Conservation (phyloP, 352 stramenopile genomes). For the Phytophthora pini region DNA sequence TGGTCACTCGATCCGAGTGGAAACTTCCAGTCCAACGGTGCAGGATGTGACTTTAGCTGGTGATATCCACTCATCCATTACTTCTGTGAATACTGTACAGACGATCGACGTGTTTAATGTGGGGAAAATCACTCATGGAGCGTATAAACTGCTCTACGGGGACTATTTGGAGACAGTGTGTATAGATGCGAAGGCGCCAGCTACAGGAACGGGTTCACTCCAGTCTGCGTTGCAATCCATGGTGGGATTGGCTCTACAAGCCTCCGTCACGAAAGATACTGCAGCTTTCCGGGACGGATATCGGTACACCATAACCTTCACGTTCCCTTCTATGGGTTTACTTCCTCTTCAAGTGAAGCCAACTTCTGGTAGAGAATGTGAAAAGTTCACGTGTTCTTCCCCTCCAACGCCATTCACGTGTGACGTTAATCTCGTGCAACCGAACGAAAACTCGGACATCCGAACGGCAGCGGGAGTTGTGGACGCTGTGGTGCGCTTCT, state of each 20-base stretch:
- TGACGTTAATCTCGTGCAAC: slow-evolving; percentile 37
- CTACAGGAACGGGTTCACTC: slow-evolving; percentile 36
- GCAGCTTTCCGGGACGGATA: slow-evolving; percentile 56
- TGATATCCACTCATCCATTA: slow-evolving; percentile 43
- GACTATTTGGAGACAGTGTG: slow-evolving; percentile 42
- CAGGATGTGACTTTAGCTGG: slow-evolving; percentile 43
- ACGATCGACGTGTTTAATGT: slow-evolving; percentile 69
- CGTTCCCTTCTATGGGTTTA: slow-evolving; percentile 56
- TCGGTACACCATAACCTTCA: slow-evolving; percentile 60
- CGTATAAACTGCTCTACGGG: slow-evolving; percentile 65
- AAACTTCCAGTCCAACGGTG: slow-evolving; percentile 54
- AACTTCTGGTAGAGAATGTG: slow-evolving; percentile 26
- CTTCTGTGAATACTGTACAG: slow-evolving; percentile 45
- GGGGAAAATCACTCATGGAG: slow-evolving; percentile 50
- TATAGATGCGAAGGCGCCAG: slow-evolving; percentile 61
- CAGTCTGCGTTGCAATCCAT: slow-evolving; percentile 56
- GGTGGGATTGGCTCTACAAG: slow-evolving; percentile 38
- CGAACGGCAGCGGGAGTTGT: slow-evolving; percentile 50
- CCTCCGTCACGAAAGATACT: slow-evolving; percentile 46
- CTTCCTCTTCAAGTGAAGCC: slow-evolving; percentile 45
- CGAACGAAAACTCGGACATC: slow-evolving; percentile 57
- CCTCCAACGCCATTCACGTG: slow-evolving; percentile 38
- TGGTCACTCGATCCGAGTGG: slow-evolving; percentile 52
- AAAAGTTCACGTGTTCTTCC: slow-evolving; percentile 40
- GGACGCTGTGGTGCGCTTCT: slow-evolving; percentile 59